Evolutionary conservation across 306 rosid genomes (phyloP), one percentile per base, ranked within the genome.

Genomic region (Fragaria ananassa): DNA sequence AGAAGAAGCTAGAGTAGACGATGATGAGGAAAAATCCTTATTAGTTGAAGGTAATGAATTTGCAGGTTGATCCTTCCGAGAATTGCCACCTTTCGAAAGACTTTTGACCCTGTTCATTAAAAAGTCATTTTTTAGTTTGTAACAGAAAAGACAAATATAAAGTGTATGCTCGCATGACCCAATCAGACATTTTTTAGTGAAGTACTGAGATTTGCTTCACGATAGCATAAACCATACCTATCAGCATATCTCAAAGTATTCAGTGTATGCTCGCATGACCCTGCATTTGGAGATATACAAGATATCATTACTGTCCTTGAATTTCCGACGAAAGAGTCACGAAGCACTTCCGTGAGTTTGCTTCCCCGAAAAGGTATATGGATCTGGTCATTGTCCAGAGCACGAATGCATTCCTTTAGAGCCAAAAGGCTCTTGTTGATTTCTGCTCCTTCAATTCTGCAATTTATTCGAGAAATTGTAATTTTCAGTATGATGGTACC

Each of bases 181-280:
- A 42, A 42, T 42, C 45, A 8, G 2, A 42, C 45, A 42, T 42
- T 42, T 8, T 17, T 45, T 17, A 63, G 35, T 18, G 35, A 53
- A 68, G 71, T 73, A 78, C 23, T 76, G 72, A 47, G 62, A 61
- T 61, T 74, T 57, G 47, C 60, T 62, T 68, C 79, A 71, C 6
- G 23, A 74, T n/a, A 72, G 29, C 35, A 68, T 71, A 78, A 70
- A 45, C 56, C 86, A 35, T 84, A 92, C 99, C 99, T 81, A 76
- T 95, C 99, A 18, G 99, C 99, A 82, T 92, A 95, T 95, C 99
- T 91, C 89, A 95, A 82, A 78, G 99, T 95, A 65, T 95, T 95
- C 68, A 95, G 90, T 10, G 99, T 95, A 79, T 95, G 99, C 80
- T 95, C 99, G 58, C 99, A 92, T 37, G 99, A 95, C 64, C 97